Evolutionary conservation across 192 early-diverging fungal species (phyloP).

Genomic region (Phycomyces blakesleeanus): DNA sequence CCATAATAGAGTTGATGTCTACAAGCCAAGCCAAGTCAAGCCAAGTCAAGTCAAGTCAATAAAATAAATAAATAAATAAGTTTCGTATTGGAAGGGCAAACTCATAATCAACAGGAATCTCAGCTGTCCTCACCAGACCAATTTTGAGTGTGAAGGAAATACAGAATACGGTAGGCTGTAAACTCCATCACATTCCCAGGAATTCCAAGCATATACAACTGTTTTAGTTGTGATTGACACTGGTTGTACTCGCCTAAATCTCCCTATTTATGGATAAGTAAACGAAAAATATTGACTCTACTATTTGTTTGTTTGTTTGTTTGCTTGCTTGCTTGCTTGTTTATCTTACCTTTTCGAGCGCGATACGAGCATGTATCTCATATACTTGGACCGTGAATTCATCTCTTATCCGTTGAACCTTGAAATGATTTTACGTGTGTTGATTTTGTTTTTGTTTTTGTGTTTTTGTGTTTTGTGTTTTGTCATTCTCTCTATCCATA

Average conservation of each 20-base stretch:
- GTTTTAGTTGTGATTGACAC: slow-evolving; percentile 91
- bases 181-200: slow-evolving; percentile 85
- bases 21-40: not conserved
- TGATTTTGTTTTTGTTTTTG: too few relatives aligned
- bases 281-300: not conserved
- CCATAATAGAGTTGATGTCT: slow-evolving; percentile 82
- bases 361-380: slow-evolving; percentile 92
- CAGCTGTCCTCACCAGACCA: slow-evolving; percentile 74
- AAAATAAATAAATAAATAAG: too few relatives aligned
- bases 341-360: slow-evolving; percentile 75
- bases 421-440: too few relatives aligned
- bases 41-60: not conserved
- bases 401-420: slow-evolving; percentile 89
- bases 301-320: not conserved
- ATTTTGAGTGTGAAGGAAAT: slow-evolving; percentile 84
- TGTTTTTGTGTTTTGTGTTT: too few relatives aligned
- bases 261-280: slow-evolving; percentile 47
- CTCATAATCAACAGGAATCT: too few relatives aligned
- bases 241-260: slow-evolving; percentile 98
- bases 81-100: too few relatives aligned
- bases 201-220: slow-evolving; percentile 72
- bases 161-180: slow-evolving; percentile 89
- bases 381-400: slow-evolving; percentile 93
- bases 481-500: not conserved
- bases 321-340: not conserved